A percentile compares a stretch with the other conserved stretches of the same genome.
These are phyloP conservation scores for Arthrinium puccinioides DNA, from an alignment of 2,329 filamentous ascomycete species.

Conservation along the genomic window DNA sequence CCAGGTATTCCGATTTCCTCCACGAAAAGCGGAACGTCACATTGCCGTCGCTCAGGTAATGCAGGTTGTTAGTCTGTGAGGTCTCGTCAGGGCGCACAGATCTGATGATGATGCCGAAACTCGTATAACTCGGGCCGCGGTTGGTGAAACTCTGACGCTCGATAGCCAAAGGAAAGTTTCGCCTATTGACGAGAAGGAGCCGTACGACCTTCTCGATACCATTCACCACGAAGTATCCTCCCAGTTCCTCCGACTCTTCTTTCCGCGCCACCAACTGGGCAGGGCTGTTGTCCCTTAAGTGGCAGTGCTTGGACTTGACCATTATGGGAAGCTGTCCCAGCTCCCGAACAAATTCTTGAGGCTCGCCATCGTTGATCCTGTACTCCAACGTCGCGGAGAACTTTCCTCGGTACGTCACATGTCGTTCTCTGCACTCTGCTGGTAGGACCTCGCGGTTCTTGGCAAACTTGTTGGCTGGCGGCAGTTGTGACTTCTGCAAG, in stretches of 20 bases:
- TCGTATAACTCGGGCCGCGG: conserved; percentile 80
- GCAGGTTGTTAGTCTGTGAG: conserved; percentile 92
- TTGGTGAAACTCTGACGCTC: conserved; percentile 83
- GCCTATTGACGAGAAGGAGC: conserved; percentile 79
- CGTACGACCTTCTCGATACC: conserved; percentile 96
- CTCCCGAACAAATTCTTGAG: conserved; percentile 75
- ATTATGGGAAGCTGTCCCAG: conserved; percentile 88
- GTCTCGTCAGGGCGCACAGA: conserved; percentile 96
- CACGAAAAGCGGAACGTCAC: conserved; percentile 96
- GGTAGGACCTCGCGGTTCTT: conserved; percentile 81
- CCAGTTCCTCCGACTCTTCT: conserved; percentile 93
- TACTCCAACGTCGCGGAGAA: conserved; percentile 80
- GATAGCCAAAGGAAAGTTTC: conserved; percentile 95
- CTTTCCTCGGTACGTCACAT: conserved; percentile 84
- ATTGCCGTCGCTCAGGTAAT: conserved; percentile 93
- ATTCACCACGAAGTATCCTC: conserved; percentile 96
- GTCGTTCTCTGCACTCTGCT: conserved; percentile 88
- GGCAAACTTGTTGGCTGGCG: conserved; percentile 77
- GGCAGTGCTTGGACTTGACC: conserved; percentile 88
- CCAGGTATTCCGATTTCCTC: conserved; percentile 94
- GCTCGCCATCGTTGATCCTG: conserved; percentile 78
- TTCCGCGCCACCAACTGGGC: conserved; percentile 76
- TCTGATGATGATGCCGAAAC: conserved; percentile 83
- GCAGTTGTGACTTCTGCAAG: conserved; percentile 74
- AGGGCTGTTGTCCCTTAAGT: conserved; percentile 80